Conservation (phyloP, 2,329 filamentous ascomycete genomes). For the Hymenoscyphus albidus region DNA sequence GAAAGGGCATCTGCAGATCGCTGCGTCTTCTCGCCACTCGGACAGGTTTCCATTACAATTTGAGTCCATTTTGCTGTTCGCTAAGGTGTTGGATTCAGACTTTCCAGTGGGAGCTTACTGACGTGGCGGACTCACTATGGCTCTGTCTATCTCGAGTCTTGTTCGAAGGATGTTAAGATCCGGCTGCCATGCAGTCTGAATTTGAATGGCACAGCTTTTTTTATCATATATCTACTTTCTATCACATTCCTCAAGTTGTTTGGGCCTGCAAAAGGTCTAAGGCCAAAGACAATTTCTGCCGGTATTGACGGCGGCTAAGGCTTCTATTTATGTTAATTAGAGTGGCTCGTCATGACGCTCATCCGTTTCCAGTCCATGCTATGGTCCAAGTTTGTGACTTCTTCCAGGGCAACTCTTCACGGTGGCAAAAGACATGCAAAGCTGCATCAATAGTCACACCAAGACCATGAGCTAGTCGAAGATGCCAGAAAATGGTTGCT, state of each 20-base stretch:
- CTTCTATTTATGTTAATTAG: conserved; percentile 5
- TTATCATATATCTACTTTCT: conserved; percentile 13
- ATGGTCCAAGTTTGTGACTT: conserved; percentile 9
- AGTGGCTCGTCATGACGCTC: conserved; percentile 9
- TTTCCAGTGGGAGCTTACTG: conserved; percentile 28
- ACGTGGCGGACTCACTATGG: conserved; percentile 35
- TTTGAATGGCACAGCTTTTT: conserved; percentile 21
- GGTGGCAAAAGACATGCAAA: conserved; percentile 26
- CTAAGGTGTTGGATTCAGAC: conserved; percentile 24
- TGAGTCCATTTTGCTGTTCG: conserved; percentile 21
- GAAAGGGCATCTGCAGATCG: conserved; percentile 28
- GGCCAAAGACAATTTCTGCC: conserved; percentile 11
- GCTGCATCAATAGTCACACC: conserved; percentile 25
- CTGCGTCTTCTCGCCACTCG: conserved; percentile 25
- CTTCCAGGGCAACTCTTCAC: conserved; percentile 14
- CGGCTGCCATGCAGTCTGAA: conserved; percentile 21
- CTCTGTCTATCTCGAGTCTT: conserved; percentile 23
- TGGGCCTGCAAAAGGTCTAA: conserved; percentile 16
- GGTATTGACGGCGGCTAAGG: conserved; percentile 1
- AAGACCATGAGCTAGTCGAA: conserved; percentile 13
- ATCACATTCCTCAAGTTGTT: conserved; percentile 23
- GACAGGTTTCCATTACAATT: conserved; percentile 16
- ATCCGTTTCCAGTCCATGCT: conserved; percentile 10
- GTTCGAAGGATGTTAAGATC: conserved; percentile 21
- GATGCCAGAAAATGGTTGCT: conserved; percentile 11